These are phyloP conservation scores for Dictyostelium purpureum DNA, from an alignment of 78 protist species.

Conservation along the genomic window DNA sequence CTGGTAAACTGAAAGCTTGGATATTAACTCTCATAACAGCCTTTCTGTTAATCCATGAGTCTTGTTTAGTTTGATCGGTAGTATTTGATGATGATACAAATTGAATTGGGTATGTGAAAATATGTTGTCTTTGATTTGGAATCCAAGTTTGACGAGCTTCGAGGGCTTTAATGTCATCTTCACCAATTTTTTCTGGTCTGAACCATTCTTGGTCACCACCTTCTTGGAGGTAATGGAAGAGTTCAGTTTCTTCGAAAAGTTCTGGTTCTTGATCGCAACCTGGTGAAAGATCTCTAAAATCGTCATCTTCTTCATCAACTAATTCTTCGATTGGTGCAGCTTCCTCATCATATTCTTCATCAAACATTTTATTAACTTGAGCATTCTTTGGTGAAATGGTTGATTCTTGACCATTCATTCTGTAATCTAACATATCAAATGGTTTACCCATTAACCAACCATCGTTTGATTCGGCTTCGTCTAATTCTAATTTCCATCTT, in stretches of 20 bases:
- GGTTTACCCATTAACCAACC: constrained; percentile 69
- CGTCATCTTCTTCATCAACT: constrained; percentile 3
- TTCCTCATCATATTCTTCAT: background rate
- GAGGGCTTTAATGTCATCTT: background rate
- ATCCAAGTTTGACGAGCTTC: constrained; percentile 32
- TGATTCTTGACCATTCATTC: constrained; percentile 27
- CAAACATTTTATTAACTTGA: background rate
- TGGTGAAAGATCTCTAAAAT: background rate
- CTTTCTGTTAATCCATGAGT: constrained; percentile 33
- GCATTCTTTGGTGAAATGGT: background rate
- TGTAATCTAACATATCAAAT: constrained; percentile 30
- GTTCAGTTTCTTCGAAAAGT: constrained; percentile 1
- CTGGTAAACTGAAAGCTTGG: constrained; percentile 30
- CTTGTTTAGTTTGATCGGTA: constrained; percentile 3
- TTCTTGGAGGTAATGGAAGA: constrained; percentile 41
- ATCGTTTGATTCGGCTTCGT: background rate
- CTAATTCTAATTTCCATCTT: background rate
- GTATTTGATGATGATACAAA: background rate
- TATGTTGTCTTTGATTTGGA: constrained; percentile 27
- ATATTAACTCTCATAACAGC: constrained; percentile 31
- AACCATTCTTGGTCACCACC: constrained; percentile 61
- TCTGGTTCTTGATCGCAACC: constrained; percentile 11
- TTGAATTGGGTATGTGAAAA: constrained; percentile 44
- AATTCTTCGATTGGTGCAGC: background rate
- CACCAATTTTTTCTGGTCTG: constrained; percentile 39